Evolutionary conservation across 768 basidiomycete genomes (phyloP), one percentile per base, ranked within the genome.

Genomic region (Tephrocybe sp.): DNA sequence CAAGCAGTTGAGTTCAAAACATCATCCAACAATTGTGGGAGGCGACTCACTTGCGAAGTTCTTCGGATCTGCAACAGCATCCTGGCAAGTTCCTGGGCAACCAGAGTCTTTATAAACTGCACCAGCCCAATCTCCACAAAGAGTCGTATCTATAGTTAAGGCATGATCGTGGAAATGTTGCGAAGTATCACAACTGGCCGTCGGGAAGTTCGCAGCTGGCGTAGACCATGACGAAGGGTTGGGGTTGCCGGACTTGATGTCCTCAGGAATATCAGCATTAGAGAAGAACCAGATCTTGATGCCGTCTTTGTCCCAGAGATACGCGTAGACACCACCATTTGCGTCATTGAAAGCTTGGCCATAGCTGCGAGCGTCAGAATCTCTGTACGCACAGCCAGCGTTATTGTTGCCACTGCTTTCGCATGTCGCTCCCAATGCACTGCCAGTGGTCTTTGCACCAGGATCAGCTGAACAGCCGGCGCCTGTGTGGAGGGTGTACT

Each of bases 401-500:
- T 84, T 75, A 50, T 71, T 61, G 2, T 37, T 48, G 3, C 41
- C 46, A 11, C 68, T 71, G 55, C 74, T 79, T 11, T 63, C 69
- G 53, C 82, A 84, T 25, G 64, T 49, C 11, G 66, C 56, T 42
- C 67, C 49, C 26, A 67, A 44, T 0, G 67, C 44, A 50, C 57
- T 59, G 42, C 67, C 65, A 5, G 66, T 62, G 32, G 64, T 60
- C 20, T 56, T 48, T 20, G 55, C 34, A n/a, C 50, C 56, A 37
- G 66, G 54, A 26, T 62, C 67, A 54, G 67, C 59, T 3, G 66
- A 62, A 55, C 78, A 77, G 17, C 70, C 73, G 14, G 65, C 61
- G 4, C 73, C 67, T 20, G 78, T 83, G 63, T 90, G 88, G 7
- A 90, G 71, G 1, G 87, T 83, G 62, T 81, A 78, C 50, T 84